Evolutionary conservation across 2,329 filamentous ascomycete species (phyloP).

Genomic region (Pyrenochaeta sp.): DNA sequence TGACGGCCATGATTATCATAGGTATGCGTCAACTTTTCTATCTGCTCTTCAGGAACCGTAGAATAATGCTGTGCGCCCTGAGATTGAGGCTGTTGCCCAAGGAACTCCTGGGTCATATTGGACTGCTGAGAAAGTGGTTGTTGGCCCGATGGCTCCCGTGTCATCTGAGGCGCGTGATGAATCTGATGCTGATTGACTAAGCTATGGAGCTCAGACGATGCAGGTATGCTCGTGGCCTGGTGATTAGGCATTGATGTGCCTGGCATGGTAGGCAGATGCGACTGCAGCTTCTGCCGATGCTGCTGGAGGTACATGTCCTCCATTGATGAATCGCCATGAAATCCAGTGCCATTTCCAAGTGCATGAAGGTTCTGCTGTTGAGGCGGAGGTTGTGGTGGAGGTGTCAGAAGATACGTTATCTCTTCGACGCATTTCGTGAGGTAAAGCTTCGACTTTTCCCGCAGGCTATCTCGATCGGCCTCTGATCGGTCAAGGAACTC

Average conservation of each 20-base stretch:
- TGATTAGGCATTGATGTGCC: conserved; percentile 65
- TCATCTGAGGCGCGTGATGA: conserved; percentile 54
- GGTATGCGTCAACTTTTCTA: conserved; percentile 65
- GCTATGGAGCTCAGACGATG: conserved; percentile 52
- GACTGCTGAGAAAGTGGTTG: conserved; percentile 51
- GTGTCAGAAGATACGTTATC: conserved; percentile 72
- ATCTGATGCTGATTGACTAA: conserved; percentile 49
- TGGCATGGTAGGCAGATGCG: conserved; percentile 49
- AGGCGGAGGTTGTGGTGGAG: conserved; percentile 68
- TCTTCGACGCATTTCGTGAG: conserved; percentile 73
- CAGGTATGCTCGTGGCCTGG: conserved; percentile 62
- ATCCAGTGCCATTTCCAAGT: conserved; percentile 49
- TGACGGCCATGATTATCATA: conserved; percentile 67
- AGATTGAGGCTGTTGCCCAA: conserved; percentile 45
- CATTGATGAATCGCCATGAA: conserved; percentile 62
- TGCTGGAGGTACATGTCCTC: conserved; percentile 69
- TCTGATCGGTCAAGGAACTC: conserved; percentile 56
- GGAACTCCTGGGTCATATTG: conserved; percentile 43
- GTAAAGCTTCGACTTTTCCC: conserved; percentile 70
- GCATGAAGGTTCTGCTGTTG: conserved; percentile 56
- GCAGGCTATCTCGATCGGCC: conserved; percentile 64
- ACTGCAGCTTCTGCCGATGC: conserved; percentile 62
- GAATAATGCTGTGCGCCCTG: conserved; percentile 51
- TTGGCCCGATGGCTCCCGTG: conserved; percentile 54
- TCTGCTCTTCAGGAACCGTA: conserved; percentile 61